Evolutionary conservation across 2,329 filamentous ascomycete genomes (phyloP), one percentile per base, ranked within the genome.

Genomic region (Cryoendolithus antarcticus): DNA sequence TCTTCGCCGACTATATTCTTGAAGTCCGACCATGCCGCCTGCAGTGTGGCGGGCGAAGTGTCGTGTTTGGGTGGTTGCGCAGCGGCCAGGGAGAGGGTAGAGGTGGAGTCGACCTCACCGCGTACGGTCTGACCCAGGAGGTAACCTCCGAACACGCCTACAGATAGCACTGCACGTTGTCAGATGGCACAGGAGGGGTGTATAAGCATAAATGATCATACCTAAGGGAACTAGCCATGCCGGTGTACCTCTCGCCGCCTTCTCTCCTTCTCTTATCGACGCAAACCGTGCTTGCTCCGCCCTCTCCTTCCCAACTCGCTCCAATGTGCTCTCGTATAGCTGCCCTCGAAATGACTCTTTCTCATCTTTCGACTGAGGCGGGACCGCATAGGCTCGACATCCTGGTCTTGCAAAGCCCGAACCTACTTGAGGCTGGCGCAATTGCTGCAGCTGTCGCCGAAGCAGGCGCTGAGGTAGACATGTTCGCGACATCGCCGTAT

Each of bases 11-110:
- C 63, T 27, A 80, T 73, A 32, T 68, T 64, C 41, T 71, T 67
- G 54, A 80, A 73, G 47, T 80, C 75, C 2, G 67, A 62, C 75
- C 75, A 80, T 19, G 75, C 76, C 7, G 76, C 75, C 54, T 80
- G 72, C 41, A 80, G 62, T 41, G 72, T 78, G 11, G 69, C 64
- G 11, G 63, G 62, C 8, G 72, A 67, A 30, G 69, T 66, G 50
- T 80, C 69, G 49, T 77, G 74, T 45, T 67, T 56, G 5, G 71
- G 71, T 8, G 66, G 57, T 8, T 59, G 58, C 35, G 67, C 56
- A 34, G 62, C 59, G 8, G 59, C 53, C 27, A 80, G 64, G n/a
- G 71, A 62, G 1, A 65, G 64, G 9, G 75, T 80, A n/a, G 76
- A 80, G 2, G 60, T 57, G 2, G 70, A 62, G 11, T 66, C 58